Evolutionary conservation across 768 basidiomycete species (phyloP).

Genomic region (Russula brevipes): DNA sequence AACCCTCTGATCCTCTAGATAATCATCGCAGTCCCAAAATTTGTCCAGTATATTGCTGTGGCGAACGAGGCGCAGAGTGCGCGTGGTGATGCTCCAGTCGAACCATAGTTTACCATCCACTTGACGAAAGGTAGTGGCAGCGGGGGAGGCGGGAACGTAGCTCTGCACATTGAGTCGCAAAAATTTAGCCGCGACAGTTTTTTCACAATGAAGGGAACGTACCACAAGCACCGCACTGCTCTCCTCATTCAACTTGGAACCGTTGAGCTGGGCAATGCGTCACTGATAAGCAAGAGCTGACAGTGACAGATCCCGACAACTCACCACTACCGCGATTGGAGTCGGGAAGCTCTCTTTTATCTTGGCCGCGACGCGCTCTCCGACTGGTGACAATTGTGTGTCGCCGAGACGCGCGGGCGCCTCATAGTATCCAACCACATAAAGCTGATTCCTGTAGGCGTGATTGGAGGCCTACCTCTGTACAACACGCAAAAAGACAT

Average conservation of each 20-base stretch:
- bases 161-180: neutral
- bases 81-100: slow-evolving; percentile 34
- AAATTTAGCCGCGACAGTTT: neutral
- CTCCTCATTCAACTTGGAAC: slow-evolving; percentile 10
- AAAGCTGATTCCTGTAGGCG: no score
- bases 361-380: no score
- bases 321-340: no score
- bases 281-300: slow-evolving; percentile 22
- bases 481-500: no score
- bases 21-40: slow-evolving; percentile 80
- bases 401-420: no score
- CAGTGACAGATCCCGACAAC: no score
- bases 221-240: slow-evolving; percentile 15
- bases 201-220: neutral
- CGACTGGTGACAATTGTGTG: no score
- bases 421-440: no score
- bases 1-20: slow-evolving; percentile 63
- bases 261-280: slow-evolving; percentile 44
- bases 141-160: neutral
- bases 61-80: slow-evolving; percentile 46
- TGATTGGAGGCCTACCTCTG: no score
- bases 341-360: no score
- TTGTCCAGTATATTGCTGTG: slow-evolving; percentile 47
- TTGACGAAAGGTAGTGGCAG: neutral
- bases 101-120: slow-evolving; percentile 3